Conservation (phyloP, 1,284 basidiomycete species). For the Coniferiporia sulphurascens region DNA sequence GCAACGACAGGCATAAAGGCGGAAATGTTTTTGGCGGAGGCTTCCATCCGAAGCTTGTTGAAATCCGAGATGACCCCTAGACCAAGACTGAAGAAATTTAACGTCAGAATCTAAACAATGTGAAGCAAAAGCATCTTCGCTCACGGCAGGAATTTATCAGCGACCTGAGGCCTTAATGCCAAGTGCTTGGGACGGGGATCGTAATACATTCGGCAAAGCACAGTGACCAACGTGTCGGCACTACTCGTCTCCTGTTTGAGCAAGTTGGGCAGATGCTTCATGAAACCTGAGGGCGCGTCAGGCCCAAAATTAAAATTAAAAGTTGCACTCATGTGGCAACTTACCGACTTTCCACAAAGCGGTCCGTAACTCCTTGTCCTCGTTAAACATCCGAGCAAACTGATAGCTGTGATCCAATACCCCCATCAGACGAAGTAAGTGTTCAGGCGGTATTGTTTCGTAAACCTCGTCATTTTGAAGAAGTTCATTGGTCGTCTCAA, state of each 20-base stretch:
- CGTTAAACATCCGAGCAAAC: conserved; percentile 96
- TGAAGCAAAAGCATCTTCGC: conserved; percentile 30
- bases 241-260: conserved; percentile 98
- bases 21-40: conserved; percentile 90
- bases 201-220: conserved; percentile 91
- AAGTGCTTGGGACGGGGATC: conserved; percentile 86
- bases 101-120: conserved; percentile 2
- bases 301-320: conserved; percentile 32
- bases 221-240: conserved; percentile 91
- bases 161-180: conserved; percentile 75
- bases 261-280: conserved; percentile 98
- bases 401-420: conserved; percentile 96
- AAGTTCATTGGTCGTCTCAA: conserved; percentile 96
- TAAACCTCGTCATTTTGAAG: conserved; percentile 92
- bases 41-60: conserved; percentile 85
- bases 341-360: conserved; percentile 98
- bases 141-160: conserved; percentile 87
- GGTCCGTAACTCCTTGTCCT: conserved; percentile 95
- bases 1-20: conserved; percentile 98
- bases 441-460: conserved; percentile 89
- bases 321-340: conserved; percentile 86
- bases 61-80: conserved; percentile 90
- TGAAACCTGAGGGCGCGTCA: conserved; percentile 68
- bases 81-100: conserved; percentile 58
- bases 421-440: conserved; percentile 88